These are phyloP conservation scores for Globisporangium cystogenes DNA, from an alignment of 352 stramenopile species.

Conservation along the genomic window DNA sequence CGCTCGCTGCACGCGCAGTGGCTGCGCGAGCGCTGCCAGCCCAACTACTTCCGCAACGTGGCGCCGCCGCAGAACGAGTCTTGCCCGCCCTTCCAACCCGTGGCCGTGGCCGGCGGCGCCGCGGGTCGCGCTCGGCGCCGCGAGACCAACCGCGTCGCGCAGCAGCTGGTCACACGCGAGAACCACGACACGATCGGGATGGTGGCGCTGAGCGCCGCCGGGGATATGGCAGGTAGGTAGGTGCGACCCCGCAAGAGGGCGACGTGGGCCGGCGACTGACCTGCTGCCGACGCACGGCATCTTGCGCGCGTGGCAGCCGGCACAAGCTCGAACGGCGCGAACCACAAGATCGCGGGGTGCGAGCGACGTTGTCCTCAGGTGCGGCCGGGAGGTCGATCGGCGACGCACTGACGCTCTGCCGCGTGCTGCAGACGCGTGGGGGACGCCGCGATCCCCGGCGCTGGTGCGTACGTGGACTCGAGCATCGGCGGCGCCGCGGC, in stretches of 20 bases:
- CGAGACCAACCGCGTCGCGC: neutral
- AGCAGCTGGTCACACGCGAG: slow-evolving; percentile 34
- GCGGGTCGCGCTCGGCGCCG: neutral
- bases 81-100: slow-evolving; percentile 78
- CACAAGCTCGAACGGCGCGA: slow-evolving; percentile 87
- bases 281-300: too few species aligned
- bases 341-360: slow-evolving; percentile 86
- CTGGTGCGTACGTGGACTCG: slow-evolving; percentile 85
- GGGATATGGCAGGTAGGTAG: slow-evolving; percentile 55
- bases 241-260: too few species aligned
- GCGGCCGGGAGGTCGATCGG: neutral
- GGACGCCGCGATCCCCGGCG: slow-evolving; percentile 77
- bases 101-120: slow-evolving; percentile 3
- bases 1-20: slow-evolving; percentile 47
- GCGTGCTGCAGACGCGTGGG: slow-evolving; percentile 67
- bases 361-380: neutral
- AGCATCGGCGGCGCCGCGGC: slow-evolving; percentile 72
- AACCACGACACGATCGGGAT: slow-evolving; percentile 93
- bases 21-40: slow-evolving; percentile 66
- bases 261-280: neutral
- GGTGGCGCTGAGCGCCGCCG: slow-evolving; percentile 52
- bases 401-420: neutral
- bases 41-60: slow-evolving; percentile 89
- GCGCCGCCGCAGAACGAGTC: slow-evolving; percentile 53
- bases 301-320: slow-evolving; percentile 32